Conservation (phyloP, 441 rosid genomes). For the Corymbia citriodora region DNA sequence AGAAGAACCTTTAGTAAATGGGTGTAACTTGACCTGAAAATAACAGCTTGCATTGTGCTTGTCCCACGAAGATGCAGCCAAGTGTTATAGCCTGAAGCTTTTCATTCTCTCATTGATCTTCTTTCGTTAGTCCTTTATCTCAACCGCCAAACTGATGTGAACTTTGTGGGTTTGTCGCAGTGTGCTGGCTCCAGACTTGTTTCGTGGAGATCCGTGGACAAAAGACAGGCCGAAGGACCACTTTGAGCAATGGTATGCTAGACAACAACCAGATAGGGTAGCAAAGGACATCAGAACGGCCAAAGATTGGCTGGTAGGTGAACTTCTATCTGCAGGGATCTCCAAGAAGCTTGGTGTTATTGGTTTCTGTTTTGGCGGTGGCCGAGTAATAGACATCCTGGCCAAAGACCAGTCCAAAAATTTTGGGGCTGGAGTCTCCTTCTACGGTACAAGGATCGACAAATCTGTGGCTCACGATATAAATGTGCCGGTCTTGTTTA, state of each 20-base stretch:
- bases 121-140: background rate
- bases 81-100: background rate
- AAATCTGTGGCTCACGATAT: conserved; percentile 26
- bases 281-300: conserved; percentile 40
- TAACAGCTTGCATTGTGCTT: background rate
- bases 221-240: conserved; percentile 29
- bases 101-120: background rate
- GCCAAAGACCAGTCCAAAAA: conserved; percentile 39
- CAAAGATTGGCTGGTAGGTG: conserved; percentile 71
- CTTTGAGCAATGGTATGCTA: conserved; percentile 47
- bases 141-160: background rate
- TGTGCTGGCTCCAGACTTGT: conserved; percentile 83
- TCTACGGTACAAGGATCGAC: conserved; percentile 79
- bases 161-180: conserved; percentile 25
- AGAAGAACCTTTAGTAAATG: background rate
- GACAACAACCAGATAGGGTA: conserved; percentile 45
- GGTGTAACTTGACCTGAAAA: background rate
- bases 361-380: conserved; percentile 87
- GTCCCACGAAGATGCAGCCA: background rate
- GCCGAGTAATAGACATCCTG: conserved; percentile 51
- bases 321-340: conserved; percentile 69
- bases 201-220: conserved; percentile 77
- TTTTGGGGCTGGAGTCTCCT: conserved; percentile 69
- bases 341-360: conserved; percentile 72
- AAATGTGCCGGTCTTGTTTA: conserved; percentile 65